Percentiles rank a stretch among this genome's conserved stretches.
These are phyloP conservation scores for Podaxis carcinomalis DNA, from an alignment of 768 basidiomycete genomes.

Conservation along the genomic window DNA sequence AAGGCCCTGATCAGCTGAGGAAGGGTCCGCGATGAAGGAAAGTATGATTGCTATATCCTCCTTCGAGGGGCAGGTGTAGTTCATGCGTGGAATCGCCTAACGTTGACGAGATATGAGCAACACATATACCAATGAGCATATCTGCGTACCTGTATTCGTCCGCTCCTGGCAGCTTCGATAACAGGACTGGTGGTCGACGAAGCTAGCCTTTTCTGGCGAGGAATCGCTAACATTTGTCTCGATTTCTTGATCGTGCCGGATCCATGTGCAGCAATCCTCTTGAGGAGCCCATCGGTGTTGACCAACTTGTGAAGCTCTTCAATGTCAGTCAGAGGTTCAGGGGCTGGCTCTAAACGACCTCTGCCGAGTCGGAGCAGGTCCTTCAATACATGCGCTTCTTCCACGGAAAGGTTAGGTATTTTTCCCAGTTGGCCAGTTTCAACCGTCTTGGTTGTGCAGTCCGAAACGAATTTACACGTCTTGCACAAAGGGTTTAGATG, in stretches of 20 bases:
- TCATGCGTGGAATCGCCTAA: conserved; percentile 39
- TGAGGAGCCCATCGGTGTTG: conserved; percentile 22
- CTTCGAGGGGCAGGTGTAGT: conserved; percentile 36
- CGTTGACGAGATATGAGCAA: conserved; percentile 1
- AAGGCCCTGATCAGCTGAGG: conserved; percentile 25
- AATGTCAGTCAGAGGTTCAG: conserved; percentile 33
- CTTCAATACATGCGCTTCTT: conserved; percentile 36
- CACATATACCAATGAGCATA: neutral
- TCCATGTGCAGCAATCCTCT: conserved; percentile 24
- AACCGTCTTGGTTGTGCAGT: conserved; percentile 31
- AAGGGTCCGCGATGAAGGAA: conserved; percentile 38
- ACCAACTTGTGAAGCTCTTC: conserved; percentile 42
- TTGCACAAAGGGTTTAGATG: conserved; percentile 47
- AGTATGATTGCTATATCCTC: conserved; percentile 45
- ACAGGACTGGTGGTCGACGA: conserved; percentile 27
- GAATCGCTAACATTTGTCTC: conserved; percentile 28
- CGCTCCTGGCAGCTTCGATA: conserved; percentile 33
- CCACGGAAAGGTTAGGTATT: conserved; percentile 45
- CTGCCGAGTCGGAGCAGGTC: conserved; percentile 29
- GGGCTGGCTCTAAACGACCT: conserved; percentile 2
- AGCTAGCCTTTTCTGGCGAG: conserved; percentile 10
- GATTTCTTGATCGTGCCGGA: conserved; percentile 36
- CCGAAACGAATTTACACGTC: conserved; percentile 34
- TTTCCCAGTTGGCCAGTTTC: conserved; percentile 35
- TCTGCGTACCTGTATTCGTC: conserved; percentile 27